Percentiles rank a stretch among this genome's conserved stretches.
Evolutionary conservation across 1,139 yeast genomes (phyloP).

Genomic region (Eremothecium coryli): DNA sequence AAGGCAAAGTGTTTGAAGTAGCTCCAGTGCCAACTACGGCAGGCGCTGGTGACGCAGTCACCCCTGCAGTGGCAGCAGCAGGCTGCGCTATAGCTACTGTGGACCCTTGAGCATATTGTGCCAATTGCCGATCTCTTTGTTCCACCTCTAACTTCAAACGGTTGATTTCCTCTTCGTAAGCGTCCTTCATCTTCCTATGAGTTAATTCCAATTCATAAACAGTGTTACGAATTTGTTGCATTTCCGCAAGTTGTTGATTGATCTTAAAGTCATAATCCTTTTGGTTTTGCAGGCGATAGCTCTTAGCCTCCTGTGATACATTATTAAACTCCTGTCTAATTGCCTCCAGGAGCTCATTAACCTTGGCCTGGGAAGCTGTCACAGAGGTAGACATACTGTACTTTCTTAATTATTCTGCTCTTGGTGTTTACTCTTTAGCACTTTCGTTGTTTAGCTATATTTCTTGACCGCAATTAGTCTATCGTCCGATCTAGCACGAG

Average conservation of each 20-base stretch:
- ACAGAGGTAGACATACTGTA: constrained; percentile 14
- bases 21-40: constrained; percentile 1
- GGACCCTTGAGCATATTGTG: constrained; percentile 26
- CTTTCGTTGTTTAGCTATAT: not conserved
- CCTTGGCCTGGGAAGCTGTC: constrained; percentile 20
- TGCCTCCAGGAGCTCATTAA: constrained; percentile 74
- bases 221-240: constrained; percentile 89
- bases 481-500: too few species aligned
- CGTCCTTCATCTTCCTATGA: constrained; percentile 90
- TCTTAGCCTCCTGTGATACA: constrained; percentile 78
- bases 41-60: constrained; percentile 3
- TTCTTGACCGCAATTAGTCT: too few species aligned
- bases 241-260: constrained; percentile 86
- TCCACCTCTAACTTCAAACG: constrained; percentile 82
- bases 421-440: too few species aligned
- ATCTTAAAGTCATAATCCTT: constrained; percentile 88
- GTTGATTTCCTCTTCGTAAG: constrained; percentile 86
- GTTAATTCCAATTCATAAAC: constrained; percentile 91
- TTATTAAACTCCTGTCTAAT: constrained; percentile 86
- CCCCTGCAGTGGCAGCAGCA: constrained; percentile 9
- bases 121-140: constrained; percentile 53
- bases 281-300: constrained; percentile 73
- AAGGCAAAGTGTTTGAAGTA: constrained; percentile 3
- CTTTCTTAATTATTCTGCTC: too few species aligned
- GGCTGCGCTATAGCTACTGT: constrained; percentile 2